Conservation (phyloP, 768 basidiomycete genomes). For the Wakefieldia striispora region DNA sequence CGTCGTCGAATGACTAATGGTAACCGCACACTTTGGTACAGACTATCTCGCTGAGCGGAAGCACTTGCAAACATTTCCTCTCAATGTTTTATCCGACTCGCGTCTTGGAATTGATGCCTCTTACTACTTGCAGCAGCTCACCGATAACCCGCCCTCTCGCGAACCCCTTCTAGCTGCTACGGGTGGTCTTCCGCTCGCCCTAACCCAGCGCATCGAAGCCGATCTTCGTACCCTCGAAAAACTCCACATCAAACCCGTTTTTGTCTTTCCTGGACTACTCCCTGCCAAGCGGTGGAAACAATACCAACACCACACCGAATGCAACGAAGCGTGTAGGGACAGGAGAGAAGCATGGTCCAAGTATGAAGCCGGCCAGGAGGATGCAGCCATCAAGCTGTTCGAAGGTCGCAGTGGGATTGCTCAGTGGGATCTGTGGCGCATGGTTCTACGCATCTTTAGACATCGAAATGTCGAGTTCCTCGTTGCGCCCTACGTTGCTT, state of each 20-base stretch:
- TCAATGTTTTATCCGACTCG: conserved; percentile 82
- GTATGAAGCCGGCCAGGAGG: conserved; percentile 91
- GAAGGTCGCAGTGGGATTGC: conserved; percentile 68
- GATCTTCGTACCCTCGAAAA: conserved; percentile 91
- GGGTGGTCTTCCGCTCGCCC: conserved; percentile 88
- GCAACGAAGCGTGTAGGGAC: conserved; percentile 69
- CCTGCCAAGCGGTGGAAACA: conserved; percentile 72
- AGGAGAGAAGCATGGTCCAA: conserved; percentile 86
- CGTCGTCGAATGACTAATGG: background rate
- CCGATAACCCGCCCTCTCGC: conserved; percentile 70
- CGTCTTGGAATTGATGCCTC: conserved; percentile 97
- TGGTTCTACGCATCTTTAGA: conserved; percentile 88
- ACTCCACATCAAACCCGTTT: conserved; percentile 95
- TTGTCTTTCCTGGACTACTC: conserved; percentile 89
- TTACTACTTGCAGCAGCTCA: conserved; percentile 79
- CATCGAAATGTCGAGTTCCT: conserved; percentile 95
- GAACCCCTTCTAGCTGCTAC: conserved; percentile 94
- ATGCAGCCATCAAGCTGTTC: conserved; percentile 81
- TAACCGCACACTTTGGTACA: conserved; percentile 28
- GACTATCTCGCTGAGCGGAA: conserved; percentile 87
- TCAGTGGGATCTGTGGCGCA: conserved; percentile 94
- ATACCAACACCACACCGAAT: conserved; percentile 49
- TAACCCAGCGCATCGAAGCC: conserved; percentile 84
- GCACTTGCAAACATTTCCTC: conserved; percentile 77
- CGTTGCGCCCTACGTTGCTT: conserved; percentile 92